phyloP scores from a whole-genome alignment of 768 basidiomycete genomes.

The Auricularia sp. region DNA sequence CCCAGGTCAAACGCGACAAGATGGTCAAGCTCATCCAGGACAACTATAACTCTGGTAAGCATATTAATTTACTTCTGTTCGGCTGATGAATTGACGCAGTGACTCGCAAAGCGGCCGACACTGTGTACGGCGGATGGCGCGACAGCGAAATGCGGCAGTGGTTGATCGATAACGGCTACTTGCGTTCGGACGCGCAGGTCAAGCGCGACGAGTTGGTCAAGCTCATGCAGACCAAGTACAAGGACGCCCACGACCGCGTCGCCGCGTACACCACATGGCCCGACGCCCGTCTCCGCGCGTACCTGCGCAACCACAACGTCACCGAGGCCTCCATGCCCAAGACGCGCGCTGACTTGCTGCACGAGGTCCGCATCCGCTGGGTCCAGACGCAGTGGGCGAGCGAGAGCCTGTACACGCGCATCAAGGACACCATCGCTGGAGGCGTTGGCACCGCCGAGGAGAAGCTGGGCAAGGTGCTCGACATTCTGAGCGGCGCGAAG shows the following conservation, averaged over 20 bases:
- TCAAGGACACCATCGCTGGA: constrained; percentile 55
- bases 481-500: constrained; percentile 32
- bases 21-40: constrained; percentile 66
- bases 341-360: constrained; percentile 65
- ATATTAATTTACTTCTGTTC: neutral
- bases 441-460: constrained; percentile 71
- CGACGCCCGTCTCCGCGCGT: constrained; percentile 84
- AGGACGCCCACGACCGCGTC: constrained; percentile 33
- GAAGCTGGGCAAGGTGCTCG: constrained; percentile 41
- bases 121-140: constrained; percentile 57
- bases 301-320: constrained; percentile 68
- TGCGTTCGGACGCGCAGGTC: constrained; percentile 43
- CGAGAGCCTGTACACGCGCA: constrained; percentile 45
- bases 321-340: constrained; percentile 58
- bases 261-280: constrained; percentile 81
- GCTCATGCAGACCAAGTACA: constrained; percentile 62
- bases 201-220: constrained; percentile 69
- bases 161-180: constrained; percentile 64
- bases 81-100: neutral
- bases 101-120: constrained; percentile 30
- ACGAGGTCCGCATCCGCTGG: constrained; percentile 73
- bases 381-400: constrained; percentile 51
- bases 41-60: constrained; percentile 45
- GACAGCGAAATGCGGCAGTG: constrained; percentile 63
- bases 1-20: constrained; percentile 60